Evolutionary conservation across 805 yeast genomes (phyloP).

Genomic region (Ogataea neopini): DNA sequence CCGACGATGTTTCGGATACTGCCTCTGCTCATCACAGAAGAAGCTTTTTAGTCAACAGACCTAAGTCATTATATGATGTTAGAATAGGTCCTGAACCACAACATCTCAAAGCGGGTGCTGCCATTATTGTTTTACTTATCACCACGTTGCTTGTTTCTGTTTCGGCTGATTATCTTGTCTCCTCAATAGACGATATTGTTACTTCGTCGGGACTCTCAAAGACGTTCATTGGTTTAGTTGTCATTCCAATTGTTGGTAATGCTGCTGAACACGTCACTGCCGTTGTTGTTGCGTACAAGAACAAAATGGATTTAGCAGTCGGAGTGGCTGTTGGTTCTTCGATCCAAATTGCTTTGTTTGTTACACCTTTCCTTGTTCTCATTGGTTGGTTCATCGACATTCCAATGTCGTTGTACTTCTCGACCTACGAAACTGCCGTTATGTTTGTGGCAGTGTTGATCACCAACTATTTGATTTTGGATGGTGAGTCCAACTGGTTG

Average conservation of each 20-base stretch:
- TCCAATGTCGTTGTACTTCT: conserved; percentile 90
- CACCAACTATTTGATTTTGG: conserved; percentile 81
- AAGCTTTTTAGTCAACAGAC: conserved; percentile 31
- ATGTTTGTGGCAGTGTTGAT: conserved; percentile 87
- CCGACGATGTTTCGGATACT: conserved; percentile 1
- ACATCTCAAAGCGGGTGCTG: conserved; percentile 52
- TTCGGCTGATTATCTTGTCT: conserved; percentile 92
- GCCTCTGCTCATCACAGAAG: conserved; percentile 23
- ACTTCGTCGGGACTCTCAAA: conserved; percentile 82
- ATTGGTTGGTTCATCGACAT: conserved; percentile 90
- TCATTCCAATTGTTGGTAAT: conserved; percentile 95
- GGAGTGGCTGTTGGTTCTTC: conserved; percentile 98
- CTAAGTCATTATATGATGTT: conserved; percentile 32
- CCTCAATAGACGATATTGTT: conserved; percentile 89
- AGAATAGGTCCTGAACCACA: conserved; percentile 27
- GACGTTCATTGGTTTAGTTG: conserved; percentile 91
- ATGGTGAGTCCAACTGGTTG: conserved; percentile 95
- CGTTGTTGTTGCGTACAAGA: conserved; percentile 88
- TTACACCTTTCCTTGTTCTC: conserved; percentile 92
- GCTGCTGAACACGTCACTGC: conserved; percentile 99
- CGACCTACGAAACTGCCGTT: conserved; percentile 91
- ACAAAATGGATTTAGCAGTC: conserved; percentile 96
- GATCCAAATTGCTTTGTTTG: conserved; percentile 90
- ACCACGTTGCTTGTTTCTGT: conserved; percentile 81
- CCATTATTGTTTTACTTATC: conserved; percentile 55